Evolutionary conservation across 2,329 filamentous ascomycete genomes (phyloP), one percentile per base, ranked within the genome.

Genomic region (Akanthomyces uredinophilus): DNA sequence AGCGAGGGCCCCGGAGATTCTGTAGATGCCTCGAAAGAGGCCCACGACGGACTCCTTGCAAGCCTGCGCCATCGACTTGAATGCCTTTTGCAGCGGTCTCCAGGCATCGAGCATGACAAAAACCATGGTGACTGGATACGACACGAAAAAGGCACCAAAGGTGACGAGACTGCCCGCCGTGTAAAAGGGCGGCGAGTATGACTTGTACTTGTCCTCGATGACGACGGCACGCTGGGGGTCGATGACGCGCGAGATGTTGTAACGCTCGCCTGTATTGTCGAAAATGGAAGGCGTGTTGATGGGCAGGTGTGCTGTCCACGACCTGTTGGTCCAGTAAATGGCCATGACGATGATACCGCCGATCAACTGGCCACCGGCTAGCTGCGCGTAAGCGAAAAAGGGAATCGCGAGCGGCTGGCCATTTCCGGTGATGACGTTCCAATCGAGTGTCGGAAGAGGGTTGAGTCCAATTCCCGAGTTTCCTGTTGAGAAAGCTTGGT

Each of bases 271-370:
- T 4, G 75, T 74, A 61, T 82, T 79, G 52, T 78, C 75, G 43
- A 79, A 82, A 18, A 78, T 77, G 0, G 71, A 70, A 2, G 73
- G 75, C 1, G 77, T 78, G 70, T 82, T 82, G 67, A 81, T 79
- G 10, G 79, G 80, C 11, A 82, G 70, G 49, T 79, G 81, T 0
- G 73, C 77, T 0, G 78, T 75, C 61, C 75, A 72, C 65, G 75
- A 77, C 39, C 75, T 76, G 64, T 80, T 81, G 29, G 52, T 71
- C 68, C 35, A 58, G 54, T 59, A 63, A 11, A 63, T 37, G 13
- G 46, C 61, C 10, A 63, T 32, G 4, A 63, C 22, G 39, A 59
- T 14, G 4, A 63, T 20, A 11, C 7, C 53, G 18, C 24, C 20
- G 22, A 62, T 2, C 16, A 62, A n/a, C 35, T 39, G 18, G 20